Evolutionary conservation across 2,329 filamentous ascomycete genomes (phyloP).

Genomic region (Calonectria multiphialidica): DNA sequence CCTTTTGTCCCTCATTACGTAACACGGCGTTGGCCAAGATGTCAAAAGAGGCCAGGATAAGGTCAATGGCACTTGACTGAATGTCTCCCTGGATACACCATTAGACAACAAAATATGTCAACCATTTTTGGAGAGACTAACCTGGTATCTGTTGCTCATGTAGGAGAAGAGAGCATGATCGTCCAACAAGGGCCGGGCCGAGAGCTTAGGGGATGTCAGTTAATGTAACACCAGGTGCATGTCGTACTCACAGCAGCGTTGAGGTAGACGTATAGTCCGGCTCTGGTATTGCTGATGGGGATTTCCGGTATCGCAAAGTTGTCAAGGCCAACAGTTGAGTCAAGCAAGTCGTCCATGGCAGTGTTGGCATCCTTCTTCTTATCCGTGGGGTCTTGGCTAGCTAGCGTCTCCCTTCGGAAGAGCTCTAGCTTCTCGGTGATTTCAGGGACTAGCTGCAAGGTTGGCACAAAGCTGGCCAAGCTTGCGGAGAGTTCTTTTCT

Average conservation of each 20-base stretch:
- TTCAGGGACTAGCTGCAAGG: slow-evolving; percentile 68
- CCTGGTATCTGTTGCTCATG: slow-evolving; percentile 86
- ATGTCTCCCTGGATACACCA: slow-evolving; percentile 72
- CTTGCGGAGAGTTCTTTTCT: slow-evolving; percentile 64
- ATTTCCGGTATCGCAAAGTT: slow-evolving; percentile 71
- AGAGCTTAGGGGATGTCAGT: slow-evolving; percentile 66
- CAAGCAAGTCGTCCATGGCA: slow-evolving; percentile 68
- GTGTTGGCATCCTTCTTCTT: slow-evolving; percentile 64
- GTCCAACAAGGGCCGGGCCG: slow-evolving; percentile 85
- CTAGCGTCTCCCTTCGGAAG: slow-evolving; percentile 69
- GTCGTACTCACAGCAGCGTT: slow-evolving; percentile 76
- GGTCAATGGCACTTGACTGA: slow-evolving; percentile 81
- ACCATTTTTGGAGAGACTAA: slow-evolving; percentile 49
- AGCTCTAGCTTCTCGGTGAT: slow-evolving; percentile 67
- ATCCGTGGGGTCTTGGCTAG: slow-evolving; percentile 65
- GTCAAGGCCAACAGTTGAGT: slow-evolving; percentile 68
- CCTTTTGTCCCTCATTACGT: slow-evolving; percentile 65
- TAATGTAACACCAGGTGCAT: not conserved
- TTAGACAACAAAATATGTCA: slow-evolving; percentile 15
- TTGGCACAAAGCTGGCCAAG: slow-evolving; percentile 66
- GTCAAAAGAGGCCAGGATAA: slow-evolving; percentile 91
- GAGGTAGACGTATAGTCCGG: slow-evolving; percentile 87
- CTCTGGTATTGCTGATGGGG: slow-evolving; percentile 79
- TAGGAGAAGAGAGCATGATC: slow-evolving; percentile 84
- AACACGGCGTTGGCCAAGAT: slow-evolving; percentile 89